These are phyloP conservation scores for Hyaloscypha hepaticicola DNA, from an alignment of 495 filamentous ascomycete species.

Conservation along the genomic window DNA sequence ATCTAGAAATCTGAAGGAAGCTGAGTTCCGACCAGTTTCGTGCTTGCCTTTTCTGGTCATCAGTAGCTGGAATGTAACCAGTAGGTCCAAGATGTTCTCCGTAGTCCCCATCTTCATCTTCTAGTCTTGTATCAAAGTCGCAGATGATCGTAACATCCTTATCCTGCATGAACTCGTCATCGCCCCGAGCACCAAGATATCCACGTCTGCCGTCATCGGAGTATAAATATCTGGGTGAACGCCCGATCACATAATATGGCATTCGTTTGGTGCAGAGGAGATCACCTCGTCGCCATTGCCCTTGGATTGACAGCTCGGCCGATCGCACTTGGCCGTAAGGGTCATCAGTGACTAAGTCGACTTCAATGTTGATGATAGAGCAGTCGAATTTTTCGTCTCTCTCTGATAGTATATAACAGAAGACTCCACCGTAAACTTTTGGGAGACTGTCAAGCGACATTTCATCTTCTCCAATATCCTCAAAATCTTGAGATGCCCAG, in stretches of 20 bases:
- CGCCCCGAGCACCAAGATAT: background rate
- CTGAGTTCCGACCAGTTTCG: background rate
- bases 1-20: background rate
- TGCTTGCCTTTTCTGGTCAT: background rate
- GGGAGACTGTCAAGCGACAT: background rate
- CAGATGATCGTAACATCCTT: background rate
- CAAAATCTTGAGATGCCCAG: background rate
- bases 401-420: too few relatives aligned
- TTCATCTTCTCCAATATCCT: background rate
- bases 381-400: too few relatives aligned
- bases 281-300: background rate
- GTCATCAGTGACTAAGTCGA: too few relatives aligned
- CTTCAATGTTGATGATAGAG: too few relatives aligned
- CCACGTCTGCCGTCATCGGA: too few relatives aligned
- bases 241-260: background rate
- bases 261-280: background rate
- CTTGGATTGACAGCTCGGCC: background rate
- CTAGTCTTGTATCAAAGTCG: background rate
- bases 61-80: too few relatives aligned
- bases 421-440: too few relatives aligned
- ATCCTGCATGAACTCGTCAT: background rate
- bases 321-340: too few relatives aligned
- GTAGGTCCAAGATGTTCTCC: too few relatives aligned
- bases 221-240: background rate
- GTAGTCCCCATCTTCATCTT: too few relatives aligned